These are phyloP conservation scores for Dactylonectria estremocensis DNA, from an alignment of 2,329 filamentous ascomycete genomes.

Conservation along the genomic window DNA sequence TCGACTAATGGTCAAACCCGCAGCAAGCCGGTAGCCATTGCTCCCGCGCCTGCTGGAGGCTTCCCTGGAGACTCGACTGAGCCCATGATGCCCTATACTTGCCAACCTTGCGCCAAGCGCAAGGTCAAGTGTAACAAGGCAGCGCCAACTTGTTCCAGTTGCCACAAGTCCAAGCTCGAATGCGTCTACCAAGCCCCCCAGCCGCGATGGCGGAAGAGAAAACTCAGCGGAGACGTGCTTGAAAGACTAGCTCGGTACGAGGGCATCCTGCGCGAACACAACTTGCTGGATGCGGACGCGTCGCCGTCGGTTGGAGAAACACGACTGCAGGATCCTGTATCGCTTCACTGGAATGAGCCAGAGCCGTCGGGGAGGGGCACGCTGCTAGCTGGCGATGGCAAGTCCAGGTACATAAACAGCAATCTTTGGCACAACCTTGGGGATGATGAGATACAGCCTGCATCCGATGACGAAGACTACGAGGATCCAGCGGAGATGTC, in stretches of 20 bases:
- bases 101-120: constrained; percentile 47
- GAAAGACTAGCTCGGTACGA: constrained; percentile 59
- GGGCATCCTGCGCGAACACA: constrained; percentile 54
- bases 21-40: constrained; percentile 15
- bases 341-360: constrained; percentile 1
- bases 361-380: constrained; percentile 28
- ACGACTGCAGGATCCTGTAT: background rate
- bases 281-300: constrained; percentile 43
- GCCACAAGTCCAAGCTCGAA: constrained; percentile 48
- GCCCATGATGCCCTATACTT: constrained; percentile 44
- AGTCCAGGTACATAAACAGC: constrained; percentile 60
- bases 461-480: constrained; percentile 17
- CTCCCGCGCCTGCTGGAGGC: constrained; percentile 20
- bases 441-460: constrained; percentile 13
- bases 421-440: constrained; percentile 35
- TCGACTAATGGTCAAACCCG: background rate
- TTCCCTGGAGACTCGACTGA: background rate
- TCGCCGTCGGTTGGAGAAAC: background rate
- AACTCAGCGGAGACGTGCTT: constrained; percentile 49
- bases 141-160: constrained; percentile 43
- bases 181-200: constrained; percentile 59
- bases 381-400: constrained; percentile 49
- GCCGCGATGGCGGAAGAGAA: constrained; percentile 57
- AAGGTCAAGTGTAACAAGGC: constrained; percentile 52
- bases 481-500: background rate